Conservation (phyloP, 257 asterid species). For the Capsicum baccatum region DNA sequence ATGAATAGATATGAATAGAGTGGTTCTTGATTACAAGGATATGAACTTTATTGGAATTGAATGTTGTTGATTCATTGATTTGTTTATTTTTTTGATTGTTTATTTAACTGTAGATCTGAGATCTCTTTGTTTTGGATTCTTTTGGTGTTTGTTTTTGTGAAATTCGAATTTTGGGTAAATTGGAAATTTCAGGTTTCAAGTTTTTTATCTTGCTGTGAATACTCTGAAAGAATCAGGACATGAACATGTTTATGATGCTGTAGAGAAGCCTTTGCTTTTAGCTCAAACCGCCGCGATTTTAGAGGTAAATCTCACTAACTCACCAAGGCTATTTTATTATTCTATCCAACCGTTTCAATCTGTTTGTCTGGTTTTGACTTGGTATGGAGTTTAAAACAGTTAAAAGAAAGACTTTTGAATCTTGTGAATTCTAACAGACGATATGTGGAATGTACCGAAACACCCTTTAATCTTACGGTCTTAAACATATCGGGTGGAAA, state of each 20-base stretch:
- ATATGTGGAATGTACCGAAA: too few relatives aligned
- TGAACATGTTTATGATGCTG: constrained; percentile 76
- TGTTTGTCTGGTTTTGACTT: too few relatives aligned
- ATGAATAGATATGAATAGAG: background rate
- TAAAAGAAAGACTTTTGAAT: too few relatives aligned
- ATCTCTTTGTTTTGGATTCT: background rate
- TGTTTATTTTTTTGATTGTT: background rate
- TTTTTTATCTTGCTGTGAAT: constrained; percentile 66
- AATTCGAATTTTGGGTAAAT: background rate
- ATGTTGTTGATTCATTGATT: background rate
- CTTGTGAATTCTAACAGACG: too few relatives aligned
- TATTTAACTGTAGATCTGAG: constrained; percentile 15
- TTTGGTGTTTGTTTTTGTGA: background rate
- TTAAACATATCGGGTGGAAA: too few relatives aligned
- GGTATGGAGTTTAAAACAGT: too few relatives aligned
- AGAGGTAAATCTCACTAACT: constrained; percentile 44
- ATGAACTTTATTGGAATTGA: background rate
- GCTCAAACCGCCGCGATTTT: constrained; percentile 87
- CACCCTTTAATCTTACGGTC: too few relatives aligned
- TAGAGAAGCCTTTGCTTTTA: constrained; percentile 74
- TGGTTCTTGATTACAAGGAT: background rate
- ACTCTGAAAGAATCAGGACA: constrained; percentile 65
- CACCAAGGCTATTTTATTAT: background rate
- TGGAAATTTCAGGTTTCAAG: constrained; percentile 56
- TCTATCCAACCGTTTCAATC: too few relatives aligned